Percentiles rank a stretch among this genome's conserved stretches.
Conservation (phyloP, 208 protist species). For the Leishmania tropica region DNA sequence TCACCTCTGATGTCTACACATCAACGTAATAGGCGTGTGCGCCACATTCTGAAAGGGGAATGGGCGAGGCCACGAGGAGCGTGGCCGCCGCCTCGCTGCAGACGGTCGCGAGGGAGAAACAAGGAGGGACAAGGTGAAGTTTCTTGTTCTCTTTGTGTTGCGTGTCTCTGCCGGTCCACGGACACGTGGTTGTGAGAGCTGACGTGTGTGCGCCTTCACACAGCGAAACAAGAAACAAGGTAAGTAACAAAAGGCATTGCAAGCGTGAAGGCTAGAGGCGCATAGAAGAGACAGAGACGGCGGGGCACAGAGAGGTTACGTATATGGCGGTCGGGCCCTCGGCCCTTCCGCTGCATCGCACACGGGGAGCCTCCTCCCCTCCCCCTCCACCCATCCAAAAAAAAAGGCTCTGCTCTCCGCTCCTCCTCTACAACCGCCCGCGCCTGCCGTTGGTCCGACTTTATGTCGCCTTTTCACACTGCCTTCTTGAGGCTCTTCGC, state of each 20-base stretch:
- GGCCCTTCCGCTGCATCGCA: neutral
- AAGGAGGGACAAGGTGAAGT: neutral
- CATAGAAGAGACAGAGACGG: neutral
- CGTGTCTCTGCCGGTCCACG: neutral
- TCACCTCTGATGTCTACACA: neutral
- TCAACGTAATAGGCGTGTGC: neutral
- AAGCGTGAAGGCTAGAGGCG: neutral
- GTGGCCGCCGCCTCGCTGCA: neutral
- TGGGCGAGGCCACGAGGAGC: neutral
- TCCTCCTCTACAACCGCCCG: neutral
- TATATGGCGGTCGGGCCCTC: neutral
- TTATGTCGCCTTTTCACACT: neutral
- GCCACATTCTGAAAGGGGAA: neutral
- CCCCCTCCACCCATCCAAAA: neutral
- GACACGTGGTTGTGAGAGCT: neutral
- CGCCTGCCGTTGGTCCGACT: neutral
- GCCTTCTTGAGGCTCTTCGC: slow-evolving; percentile 14
- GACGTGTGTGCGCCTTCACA: neutral
- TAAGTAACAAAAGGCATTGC: neutral
- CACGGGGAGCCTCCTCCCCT: neutral
- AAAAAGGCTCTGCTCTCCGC: neutral
- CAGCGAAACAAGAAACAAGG: neutral
- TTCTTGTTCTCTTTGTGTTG: neutral
- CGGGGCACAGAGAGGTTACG: neutral
- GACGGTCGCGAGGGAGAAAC: neutral